Conservation (phyloP, 2,329 filamentous ascomycete genomes). For the Akanthomyces muscarius region DNA sequence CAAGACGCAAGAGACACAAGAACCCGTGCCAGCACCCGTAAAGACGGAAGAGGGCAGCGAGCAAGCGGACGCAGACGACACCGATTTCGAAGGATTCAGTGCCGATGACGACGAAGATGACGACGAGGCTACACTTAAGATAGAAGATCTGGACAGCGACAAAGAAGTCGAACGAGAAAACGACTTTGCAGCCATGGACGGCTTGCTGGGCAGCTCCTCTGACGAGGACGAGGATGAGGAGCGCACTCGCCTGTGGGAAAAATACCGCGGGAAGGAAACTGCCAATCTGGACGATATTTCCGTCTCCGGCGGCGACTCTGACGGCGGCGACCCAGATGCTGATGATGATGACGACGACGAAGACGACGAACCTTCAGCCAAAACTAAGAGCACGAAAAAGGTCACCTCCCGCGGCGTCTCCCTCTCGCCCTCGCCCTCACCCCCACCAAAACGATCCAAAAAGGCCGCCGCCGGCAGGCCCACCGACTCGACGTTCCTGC, state of each 20-base stretch:
- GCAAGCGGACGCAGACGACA: slow-evolving; percentile 28
- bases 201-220: slow-evolving; percentile 42
- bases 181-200: slow-evolving; percentile 39
- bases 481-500: slow-evolving; percentile 60
- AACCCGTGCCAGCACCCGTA: background rate
- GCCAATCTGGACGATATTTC: slow-evolving; percentile 39
- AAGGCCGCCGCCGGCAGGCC: slow-evolving; percentile 24
- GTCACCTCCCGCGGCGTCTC: slow-evolving; percentile 18
- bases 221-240: slow-evolving; percentile 36
- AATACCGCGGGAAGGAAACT: slow-evolving; percentile 32
- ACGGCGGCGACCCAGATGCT: slow-evolving; percentile 23
- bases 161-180: slow-evolving; percentile 31
- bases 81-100: slow-evolving; percentile 36
- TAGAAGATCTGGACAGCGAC: slow-evolving; percentile 25
- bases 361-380: slow-evolving; percentile 23
- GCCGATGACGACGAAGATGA: slow-evolving; percentile 27
- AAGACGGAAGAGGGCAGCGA: slow-evolving; percentile 19
- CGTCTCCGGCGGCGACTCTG: slow-evolving; percentile 30
- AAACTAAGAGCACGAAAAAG: background rate
- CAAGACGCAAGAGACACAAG: slow-evolving; percentile 27
- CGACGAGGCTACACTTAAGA: background rate
- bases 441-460: slow-evolving; percentile 22
- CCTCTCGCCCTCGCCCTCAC: slow-evolving; percentile 29
- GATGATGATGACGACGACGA: slow-evolving; percentile 26
- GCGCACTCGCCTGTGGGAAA: slow-evolving; percentile 31